Evolutionary conservation across 139 green algal genomes (phyloP), one percentile per base, ranked within the genome.

Genomic region (Chlamydomonas urium): DNA sequence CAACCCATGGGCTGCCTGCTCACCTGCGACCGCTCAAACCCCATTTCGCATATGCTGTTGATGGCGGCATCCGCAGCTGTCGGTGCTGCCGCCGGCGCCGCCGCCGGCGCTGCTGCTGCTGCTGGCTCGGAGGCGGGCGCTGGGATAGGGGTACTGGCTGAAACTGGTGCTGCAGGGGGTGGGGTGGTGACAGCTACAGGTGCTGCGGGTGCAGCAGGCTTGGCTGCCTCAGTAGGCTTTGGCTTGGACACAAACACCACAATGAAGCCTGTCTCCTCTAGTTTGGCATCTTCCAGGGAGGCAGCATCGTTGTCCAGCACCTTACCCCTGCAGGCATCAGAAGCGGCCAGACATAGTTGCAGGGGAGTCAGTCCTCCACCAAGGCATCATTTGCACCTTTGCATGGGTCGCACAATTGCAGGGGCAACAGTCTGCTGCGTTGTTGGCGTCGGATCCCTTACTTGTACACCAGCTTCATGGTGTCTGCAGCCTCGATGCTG

Each of bases 11-110:
- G n/a, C n/a, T n/a, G n/a, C n/a, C n/a, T n/a, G 53, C 83, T 38
- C 32, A 93, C 86, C 65, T 94, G 63, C 21, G 90, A 84, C 1
- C 81, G 72, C 35, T 86, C 65, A 73, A 98, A 98, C 38, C 94
- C 94, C 93, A 99, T 99, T 47, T 98, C 93, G 47, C 82, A 77
- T 33, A 99, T 97, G 73, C 84, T 75, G 38, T 63, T 68, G 38
- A 98, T 76, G 37, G 86, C 89, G 2, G 65, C 38, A 67, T 96
- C 79, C 4, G 98, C 72, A 0, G 74, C 80, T 0, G 66, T 14
- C 0, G 93, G 93, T 3, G 88, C 87, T 57, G 76, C 56, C 65
- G 81, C 62, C 35, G 75, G 36, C 6, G 65, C 47, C 2, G 76
- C 37, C 26, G 73, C 59, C 33, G 72, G 4, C 1, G 57, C 50